A percentile compares a stretch with the other conserved stretches of the same genome.
These are phyloP conservation scores for Kurtzmaniella natalensis DNA, from an alignment of 1,139 yeast genomes.

Conservation along the genomic window DNA sequence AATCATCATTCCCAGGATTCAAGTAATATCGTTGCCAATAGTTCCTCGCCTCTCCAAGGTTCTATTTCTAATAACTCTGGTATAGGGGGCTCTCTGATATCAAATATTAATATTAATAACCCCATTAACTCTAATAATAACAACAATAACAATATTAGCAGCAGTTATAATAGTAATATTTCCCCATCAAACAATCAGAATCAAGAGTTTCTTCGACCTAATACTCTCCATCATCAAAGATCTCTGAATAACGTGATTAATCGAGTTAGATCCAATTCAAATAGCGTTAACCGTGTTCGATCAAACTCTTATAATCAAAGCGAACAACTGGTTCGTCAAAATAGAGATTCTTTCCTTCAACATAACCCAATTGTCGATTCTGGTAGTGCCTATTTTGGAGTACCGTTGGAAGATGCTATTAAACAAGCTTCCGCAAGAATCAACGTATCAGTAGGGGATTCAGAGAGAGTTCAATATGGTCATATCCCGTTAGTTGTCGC, in stretches of 20 bases:
- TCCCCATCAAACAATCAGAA: too few species aligned
- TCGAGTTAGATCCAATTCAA: slow-evolving; percentile 36
- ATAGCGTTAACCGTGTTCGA: slow-evolving; percentile 38
- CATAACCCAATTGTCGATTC: slow-evolving; percentile 42
- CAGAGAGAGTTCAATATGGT: slow-evolving; percentile 64
- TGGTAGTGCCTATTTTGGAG: slow-evolving; percentile 75
- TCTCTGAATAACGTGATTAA: slow-evolving; percentile 47
- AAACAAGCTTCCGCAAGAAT: slow-evolving; percentile 73
- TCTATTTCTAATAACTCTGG: too few species aligned
- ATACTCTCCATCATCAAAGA: slow-evolving; percentile 42
- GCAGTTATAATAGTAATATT: too few species aligned
- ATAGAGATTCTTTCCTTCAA: slow-evolving; percentile 52
- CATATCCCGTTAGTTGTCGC: slow-evolving; percentile 89
- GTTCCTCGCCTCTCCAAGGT: too few species aligned
- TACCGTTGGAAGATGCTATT: slow-evolving; percentile 66
- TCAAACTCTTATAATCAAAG: slow-evolving; percentile 32
- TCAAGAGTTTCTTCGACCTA: slow-evolving; percentile 41
- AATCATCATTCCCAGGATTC: too few species aligned
- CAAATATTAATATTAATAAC: too few species aligned
- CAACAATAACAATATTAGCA: too few species aligned
- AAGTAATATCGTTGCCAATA: too few species aligned
- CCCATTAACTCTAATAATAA: too few species aligned
- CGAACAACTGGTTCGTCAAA: slow-evolving; percentile 44
- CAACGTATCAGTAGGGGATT: slow-evolving; percentile 49
- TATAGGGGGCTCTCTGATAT: too few species aligned